Base-by-base conservation (phyloP, 768 basidiomycete genomes). In the Xerocomus potaroensis region DNA sequence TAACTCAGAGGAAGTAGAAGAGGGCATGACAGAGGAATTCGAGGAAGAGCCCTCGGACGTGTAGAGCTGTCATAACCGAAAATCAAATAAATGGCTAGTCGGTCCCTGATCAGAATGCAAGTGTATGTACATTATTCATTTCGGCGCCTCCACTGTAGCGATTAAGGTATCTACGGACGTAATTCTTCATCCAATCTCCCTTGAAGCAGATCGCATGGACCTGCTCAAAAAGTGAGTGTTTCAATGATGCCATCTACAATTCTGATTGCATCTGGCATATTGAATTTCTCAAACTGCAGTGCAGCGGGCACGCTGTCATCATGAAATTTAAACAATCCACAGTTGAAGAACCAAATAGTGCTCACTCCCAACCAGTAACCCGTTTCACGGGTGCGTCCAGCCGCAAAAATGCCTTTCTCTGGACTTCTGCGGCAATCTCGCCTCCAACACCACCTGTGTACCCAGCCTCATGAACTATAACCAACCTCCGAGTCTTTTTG, bases 311-410 rank as follows among this genome's bases (percentile, higher is more conserved):
- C 80, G 55, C 90, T 93, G 41, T 34, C 36, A 35, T 43, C 15
- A 41, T 8, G 18, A 52, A 3, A 10, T 5, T 46, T 15, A 51
- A 37, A 43, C 51, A 12, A 19, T 24, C 41, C 37, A 36, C 16
- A 19, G 4, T 12, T 40, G 43, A 44, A 37, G 15, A 14, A 35
- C 8, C 51, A 39, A 46, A 26, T 23, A 36, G 22, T 7, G 84
- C 92, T 77, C 58, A 94, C 92, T 96, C 93, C 94, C 94, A 97
- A 23, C 89, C 91, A 3, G 88, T 81, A 15, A 97, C 80, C 32
- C 92, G 72, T 59, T 77, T 86, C 19, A 97, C 85, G 0, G 93
- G 93, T 8, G 93, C 92, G 45, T 90, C 80, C 41, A 97, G 68
- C 63, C 84, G 85, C 58, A 96, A 71, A 70, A 96, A 96, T 54